Evolutionary conservation across 495 filamentous ascomycete species (phyloP).

Genomic region (Chlorociboria aeruginascens): DNA sequence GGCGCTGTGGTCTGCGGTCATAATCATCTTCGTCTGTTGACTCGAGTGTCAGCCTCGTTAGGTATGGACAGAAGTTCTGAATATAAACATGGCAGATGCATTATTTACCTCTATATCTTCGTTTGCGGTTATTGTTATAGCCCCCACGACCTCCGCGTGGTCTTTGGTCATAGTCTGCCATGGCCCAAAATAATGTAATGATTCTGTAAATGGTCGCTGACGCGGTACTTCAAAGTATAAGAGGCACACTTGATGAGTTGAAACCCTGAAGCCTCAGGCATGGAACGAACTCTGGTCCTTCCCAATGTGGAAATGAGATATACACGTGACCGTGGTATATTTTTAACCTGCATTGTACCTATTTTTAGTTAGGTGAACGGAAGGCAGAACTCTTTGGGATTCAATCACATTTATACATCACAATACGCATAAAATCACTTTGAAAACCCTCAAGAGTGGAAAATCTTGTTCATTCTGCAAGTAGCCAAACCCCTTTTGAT

Average conservation of each 20-base stretch:
- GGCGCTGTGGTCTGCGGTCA: slow-evolving; percentile 59
- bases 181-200: slow-evolving; percentile 18
- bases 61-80: too few relatives aligned
- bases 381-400: too few relatives aligned
- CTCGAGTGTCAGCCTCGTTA: slow-evolving; percentile 9
- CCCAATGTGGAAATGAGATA: too few relatives aligned
- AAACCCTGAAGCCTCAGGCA: too few relatives aligned
- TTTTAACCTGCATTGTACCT: too few relatives aligned
- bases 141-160: slow-evolving; percentile 40
- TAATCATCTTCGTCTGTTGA: slow-evolving; percentile 59
- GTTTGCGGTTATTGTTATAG: slow-evolving; percentile 64
- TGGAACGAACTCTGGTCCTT: too few relatives aligned
- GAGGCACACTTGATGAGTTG: too few relatives aligned
- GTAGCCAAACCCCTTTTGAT: slow-evolving; percentile 20
- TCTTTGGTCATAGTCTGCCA: slow-evolving; percentile 68
- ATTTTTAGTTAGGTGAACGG: too few relatives aligned
- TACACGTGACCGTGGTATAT: too few relatives aligned
- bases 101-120: slow-evolving; percentile 38
- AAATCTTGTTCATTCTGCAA: slow-evolving; percentile 19
- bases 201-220: too few relatives aligned
- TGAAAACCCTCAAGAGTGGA: slow-evolving; percentile 12
- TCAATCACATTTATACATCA: too few relatives aligned
- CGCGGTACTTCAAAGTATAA: too few relatives aligned
- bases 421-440: slow-evolving; percentile 7
- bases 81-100: background rate